A percentile compares a stretch with the other conserved stretches of the same genome.
phyloP scores from a whole-genome alignment of 352 stramenopile species.

The Plasmopara viticola region DNA sequence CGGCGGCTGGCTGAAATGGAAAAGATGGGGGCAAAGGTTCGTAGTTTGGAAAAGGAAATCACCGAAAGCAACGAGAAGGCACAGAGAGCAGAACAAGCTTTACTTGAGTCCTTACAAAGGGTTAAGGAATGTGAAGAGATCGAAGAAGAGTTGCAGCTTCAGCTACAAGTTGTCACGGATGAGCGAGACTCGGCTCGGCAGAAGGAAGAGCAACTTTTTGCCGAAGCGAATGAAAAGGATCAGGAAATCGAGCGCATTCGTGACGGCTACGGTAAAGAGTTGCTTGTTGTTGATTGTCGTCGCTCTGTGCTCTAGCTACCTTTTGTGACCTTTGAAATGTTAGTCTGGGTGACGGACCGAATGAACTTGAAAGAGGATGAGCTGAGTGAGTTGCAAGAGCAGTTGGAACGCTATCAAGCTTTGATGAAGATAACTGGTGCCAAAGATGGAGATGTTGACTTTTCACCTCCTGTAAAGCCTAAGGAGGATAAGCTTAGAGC shows the following conservation, averaged over 20 bases:
- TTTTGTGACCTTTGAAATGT: constrained; percentile 1
- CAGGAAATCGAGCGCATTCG: constrained; percentile 85
- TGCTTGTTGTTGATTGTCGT: neutral
- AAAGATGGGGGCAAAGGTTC: constrained; percentile 58
- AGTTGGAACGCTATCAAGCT: constrained; percentile 79
- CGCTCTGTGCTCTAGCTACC: neutral
- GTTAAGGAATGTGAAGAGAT: constrained; percentile 57
- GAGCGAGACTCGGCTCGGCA: constrained; percentile 71
- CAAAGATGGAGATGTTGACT: constrained; percentile 7
- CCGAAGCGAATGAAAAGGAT: constrained; percentile 81
- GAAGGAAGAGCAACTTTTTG: constrained; percentile 81
- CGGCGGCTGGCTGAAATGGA: constrained; percentile 61
- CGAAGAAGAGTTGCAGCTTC: constrained; percentile 73
- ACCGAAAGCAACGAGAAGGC: constrained; percentile 23
- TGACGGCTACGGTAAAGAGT: constrained; percentile 65
- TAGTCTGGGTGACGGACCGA: constrained; percentile 83
- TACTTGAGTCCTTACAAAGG: constrained; percentile 29
- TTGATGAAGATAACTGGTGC: constrained; percentile 54
- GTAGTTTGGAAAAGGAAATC: constrained; percentile 40
- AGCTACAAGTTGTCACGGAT: constrained; percentile 80
- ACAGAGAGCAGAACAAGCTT: constrained; percentile 28
- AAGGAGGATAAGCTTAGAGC: constrained; percentile 18
- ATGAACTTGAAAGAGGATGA: constrained; percentile 89
- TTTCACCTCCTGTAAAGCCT: constrained; percentile 2
- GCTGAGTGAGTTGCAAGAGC: constrained; percentile 75